Evolutionary conservation across 106 monocot genomes (phyloP).

Genomic region (Chionographis japonica): DNA sequence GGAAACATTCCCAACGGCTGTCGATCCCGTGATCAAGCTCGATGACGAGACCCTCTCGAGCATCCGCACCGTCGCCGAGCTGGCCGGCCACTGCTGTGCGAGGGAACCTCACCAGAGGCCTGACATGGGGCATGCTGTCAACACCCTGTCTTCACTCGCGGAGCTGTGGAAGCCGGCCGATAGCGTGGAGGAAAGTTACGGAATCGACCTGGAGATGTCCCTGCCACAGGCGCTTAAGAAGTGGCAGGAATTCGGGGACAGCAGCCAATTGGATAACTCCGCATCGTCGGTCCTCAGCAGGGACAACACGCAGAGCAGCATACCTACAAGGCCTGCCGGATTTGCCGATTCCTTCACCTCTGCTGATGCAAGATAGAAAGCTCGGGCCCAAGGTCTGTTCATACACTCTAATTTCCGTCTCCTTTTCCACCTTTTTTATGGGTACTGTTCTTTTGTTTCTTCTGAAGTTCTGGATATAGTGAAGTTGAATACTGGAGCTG

Average conservation of each 20-base stretch:
- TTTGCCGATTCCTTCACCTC: constrained; percentile 58
- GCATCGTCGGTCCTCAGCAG: constrained; percentile 21
- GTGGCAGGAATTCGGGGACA: constrained; percentile 34
- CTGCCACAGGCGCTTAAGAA: constrained; percentile 35
- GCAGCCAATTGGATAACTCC: constrained; percentile 2
- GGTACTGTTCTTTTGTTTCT: too few relatives aligned
- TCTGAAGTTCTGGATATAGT: too few relatives aligned
- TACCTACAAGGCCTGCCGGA: constrained; percentile 42
- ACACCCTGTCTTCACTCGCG: constrained; percentile 28
- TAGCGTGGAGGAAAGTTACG: constrained; percentile 16
- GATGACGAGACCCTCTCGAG: constrained; percentile 16
- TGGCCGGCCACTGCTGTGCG: constrained; percentile 27
- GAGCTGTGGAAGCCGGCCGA: constrained; percentile 30
- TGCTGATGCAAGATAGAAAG: constrained; percentile 26
- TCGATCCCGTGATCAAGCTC: constrained; percentile 21
- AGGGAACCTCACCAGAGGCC: constrained; percentile 36
- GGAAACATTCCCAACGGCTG: constrained; percentile 17
- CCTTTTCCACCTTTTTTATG: too few relatives aligned
- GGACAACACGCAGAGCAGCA: constrained; percentile 43
- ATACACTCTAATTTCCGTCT: too few relatives aligned
- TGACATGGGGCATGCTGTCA: constrained; percentile 48
- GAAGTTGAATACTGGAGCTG: too few relatives aligned
- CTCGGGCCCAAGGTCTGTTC: too few relatives aligned
- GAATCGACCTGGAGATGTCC: constrained; percentile 32
- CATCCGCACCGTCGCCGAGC: constrained; percentile 21